These are phyloP conservation scores for Trichoderma gamsii DNA, from an alignment of 495 filamentous ascomycete genomes.

Conservation along the genomic window DNA sequence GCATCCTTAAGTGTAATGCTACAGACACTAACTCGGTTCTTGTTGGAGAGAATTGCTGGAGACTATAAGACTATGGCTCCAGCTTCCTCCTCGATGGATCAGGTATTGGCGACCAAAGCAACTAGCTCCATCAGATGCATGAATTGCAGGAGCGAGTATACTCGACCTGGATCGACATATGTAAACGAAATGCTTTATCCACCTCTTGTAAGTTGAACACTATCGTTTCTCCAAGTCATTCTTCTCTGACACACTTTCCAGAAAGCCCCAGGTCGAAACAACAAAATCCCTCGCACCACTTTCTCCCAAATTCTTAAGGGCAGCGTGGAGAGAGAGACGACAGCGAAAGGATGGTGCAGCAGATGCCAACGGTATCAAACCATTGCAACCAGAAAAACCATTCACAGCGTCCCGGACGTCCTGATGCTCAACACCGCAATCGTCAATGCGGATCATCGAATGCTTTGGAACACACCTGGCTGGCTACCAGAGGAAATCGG, in stretches of 20 bases:
- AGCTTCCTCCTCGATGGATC: conserved; percentile 53
- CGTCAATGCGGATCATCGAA: conserved; percentile 60
- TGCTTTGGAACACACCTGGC: conserved; percentile 76
- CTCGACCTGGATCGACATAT: conserved; percentile 58
- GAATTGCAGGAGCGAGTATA: conserved; percentile 73
- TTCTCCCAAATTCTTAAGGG: conserved; percentile 82
- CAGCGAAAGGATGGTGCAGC: conserved; percentile 83
- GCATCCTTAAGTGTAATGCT: conserved; percentile 66
- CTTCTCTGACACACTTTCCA: conserved; percentile 19
- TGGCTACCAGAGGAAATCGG: conserved; percentile 94
- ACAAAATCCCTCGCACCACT: conserved; percentile 47
- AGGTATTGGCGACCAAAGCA: conserved; percentile 40
- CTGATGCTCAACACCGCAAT: conserved; percentile 79
- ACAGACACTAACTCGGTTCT: conserved; percentile 69
- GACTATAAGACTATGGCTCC: conserved; percentile 61
- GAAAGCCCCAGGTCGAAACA: conserved; percentile 43
- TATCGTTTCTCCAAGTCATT: background rate
- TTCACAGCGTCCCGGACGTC: conserved; percentile 72
- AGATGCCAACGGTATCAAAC: conserved; percentile 81
- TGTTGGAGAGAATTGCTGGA: conserved; percentile 63
- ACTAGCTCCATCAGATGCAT: conserved; percentile 65
- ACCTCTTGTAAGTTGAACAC: conserved; percentile 37
- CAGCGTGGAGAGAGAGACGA: conserved; percentile 78
- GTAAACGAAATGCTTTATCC: conserved; percentile 85
- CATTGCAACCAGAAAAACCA: conserved; percentile 68